Evolutionary conservation across 331 rosid genomes (phyloP).

Genomic region (Quercus phellos): DNA sequence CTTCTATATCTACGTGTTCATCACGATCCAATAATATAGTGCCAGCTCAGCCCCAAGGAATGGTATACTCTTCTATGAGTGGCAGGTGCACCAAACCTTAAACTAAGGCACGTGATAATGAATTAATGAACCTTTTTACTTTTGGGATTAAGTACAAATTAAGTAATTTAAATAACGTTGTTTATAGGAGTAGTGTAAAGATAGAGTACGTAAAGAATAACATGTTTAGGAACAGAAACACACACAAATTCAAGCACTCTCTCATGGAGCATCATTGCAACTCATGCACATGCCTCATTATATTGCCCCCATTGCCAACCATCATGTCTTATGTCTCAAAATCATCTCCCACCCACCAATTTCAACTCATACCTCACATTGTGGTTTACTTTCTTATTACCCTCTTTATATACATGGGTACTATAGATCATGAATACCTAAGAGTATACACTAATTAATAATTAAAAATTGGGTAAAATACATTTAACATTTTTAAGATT

Average conservation of each 20-base stretch:
- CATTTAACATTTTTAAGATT: no score
- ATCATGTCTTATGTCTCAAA: constrained; percentile 24
- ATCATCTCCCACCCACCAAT: neutral
- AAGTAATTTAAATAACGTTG: neutral
- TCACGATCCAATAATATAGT: neutral
- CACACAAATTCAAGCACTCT: neutral
- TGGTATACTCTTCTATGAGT: no score
- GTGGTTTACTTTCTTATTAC: no score
- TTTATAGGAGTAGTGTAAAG: neutral
- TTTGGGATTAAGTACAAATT: neutral
- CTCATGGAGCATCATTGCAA: constrained; percentile 26
- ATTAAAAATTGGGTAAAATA: no score
- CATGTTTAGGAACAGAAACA: neutral
- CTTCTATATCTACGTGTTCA: neutral
- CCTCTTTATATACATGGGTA: no score
- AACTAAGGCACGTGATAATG: neutral
- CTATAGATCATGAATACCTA: no score
- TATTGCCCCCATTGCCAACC: constrained; percentile 37
- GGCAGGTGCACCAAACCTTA: neutral
- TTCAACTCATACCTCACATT: neutral
- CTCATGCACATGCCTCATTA: constrained; percentile 23
- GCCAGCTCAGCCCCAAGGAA: no score
- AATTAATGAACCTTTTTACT: neutral
- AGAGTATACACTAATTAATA: no score
- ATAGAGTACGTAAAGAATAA: neutral